Percentiles rank a stretch among this genome's conserved stretches.
Evolutionary conservation across 1,284 basidiomycete genomes (phyloP).

Genomic region (Butyriboletus appendiculatus): DNA sequence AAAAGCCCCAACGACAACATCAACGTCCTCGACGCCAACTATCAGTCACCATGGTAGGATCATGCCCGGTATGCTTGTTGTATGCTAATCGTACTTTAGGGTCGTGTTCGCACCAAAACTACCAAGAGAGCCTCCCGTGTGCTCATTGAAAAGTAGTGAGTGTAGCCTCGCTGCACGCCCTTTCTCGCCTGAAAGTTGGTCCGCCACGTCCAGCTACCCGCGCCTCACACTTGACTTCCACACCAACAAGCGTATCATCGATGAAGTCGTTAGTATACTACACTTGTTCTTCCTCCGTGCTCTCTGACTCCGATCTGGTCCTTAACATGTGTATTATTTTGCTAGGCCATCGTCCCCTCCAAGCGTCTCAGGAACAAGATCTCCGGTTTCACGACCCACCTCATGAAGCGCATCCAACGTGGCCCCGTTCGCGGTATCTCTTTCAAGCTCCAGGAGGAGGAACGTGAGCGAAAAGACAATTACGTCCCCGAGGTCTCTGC

Average conservation of each 20-base stretch:
- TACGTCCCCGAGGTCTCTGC: conserved; percentile 97
- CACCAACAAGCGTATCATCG: conserved; percentile 99
- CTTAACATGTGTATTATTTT: background rate
- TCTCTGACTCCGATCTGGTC: conserved; percentile 1
- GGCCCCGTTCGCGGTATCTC: conserved; percentile 99
- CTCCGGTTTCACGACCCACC: conserved; percentile 98
- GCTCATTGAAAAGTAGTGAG: conserved; percentile 99
- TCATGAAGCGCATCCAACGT: conserved; percentile 99
- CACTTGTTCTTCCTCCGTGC: background rate
- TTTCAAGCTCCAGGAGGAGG: conserved; percentile 99
- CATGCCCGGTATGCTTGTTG: background rate
- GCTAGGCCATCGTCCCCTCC: conserved; percentile 91
- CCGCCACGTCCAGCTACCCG: conserved; percentile 70
- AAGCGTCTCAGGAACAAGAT: conserved; percentile 99
- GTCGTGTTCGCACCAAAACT: conserved; percentile 99
- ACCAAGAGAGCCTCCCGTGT: conserved; percentile 99
- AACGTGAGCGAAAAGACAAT: conserved; percentile 99
- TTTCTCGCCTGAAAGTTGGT: background rate
- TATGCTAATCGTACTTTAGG: conserved; percentile 49
- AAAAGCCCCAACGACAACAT: background rate
- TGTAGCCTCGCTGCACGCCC: conserved; percentile 20
- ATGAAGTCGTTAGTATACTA: conserved; percentile 83
- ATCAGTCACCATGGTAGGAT: conserved; percentile 48
- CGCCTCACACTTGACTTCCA: conserved; percentile 96
- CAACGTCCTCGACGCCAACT: conserved; percentile 31